Evolutionary conservation across 768 basidiomycete genomes (phyloP), one percentile per base, ranked within the genome.

Genomic region (Candolleomyces aberdarensis): DNA sequence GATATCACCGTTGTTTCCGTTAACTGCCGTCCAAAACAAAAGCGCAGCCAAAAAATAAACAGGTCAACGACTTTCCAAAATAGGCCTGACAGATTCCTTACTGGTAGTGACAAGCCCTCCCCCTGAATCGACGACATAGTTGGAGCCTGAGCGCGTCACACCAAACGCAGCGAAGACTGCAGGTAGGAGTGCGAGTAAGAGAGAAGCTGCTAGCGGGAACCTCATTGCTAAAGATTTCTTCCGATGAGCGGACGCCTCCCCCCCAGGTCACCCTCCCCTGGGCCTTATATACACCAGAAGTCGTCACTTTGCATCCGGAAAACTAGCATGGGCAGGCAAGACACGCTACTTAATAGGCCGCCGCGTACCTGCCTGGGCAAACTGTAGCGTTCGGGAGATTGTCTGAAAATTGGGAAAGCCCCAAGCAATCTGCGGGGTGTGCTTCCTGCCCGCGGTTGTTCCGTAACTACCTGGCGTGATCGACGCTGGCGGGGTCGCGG

Each of bases 161-260:
- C 80, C 80, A 61, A 82, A 82, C 8, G 78, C 77, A 11, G 80
- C 79, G 43, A 78, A 76, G n/a, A 67, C 74, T 31, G 63, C 65
- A 7, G 76, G 74, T 39, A 39, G 73, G 56, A 61, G 22, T 9
- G 55, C 47, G 5, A 58, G 17, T 19, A 49, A 51, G 48, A 72
- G 36, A 51, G 72, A 58, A 44, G 63, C 65, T 55, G 71, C 11
- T 60, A 67, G 61, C 40, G 64, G 54, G 53, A 66, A 63, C 63
- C 66, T 68, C 68, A 72, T 74, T 26, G 26, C 26, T 26, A 2
- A 26, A 26, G 48, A 63, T 59, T 8, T 20, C 44, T 56, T 26
- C 26, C 26, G 26, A 26, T 26, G 26, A 26, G 26, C 26, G 26
- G 26, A 26, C 26, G 26, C 26, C 26, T n/a, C n/a, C 26, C 26